Conservation (phyloP, 2,329 filamentous ascomycete genomes). For the Claviceps paspali region DNA sequence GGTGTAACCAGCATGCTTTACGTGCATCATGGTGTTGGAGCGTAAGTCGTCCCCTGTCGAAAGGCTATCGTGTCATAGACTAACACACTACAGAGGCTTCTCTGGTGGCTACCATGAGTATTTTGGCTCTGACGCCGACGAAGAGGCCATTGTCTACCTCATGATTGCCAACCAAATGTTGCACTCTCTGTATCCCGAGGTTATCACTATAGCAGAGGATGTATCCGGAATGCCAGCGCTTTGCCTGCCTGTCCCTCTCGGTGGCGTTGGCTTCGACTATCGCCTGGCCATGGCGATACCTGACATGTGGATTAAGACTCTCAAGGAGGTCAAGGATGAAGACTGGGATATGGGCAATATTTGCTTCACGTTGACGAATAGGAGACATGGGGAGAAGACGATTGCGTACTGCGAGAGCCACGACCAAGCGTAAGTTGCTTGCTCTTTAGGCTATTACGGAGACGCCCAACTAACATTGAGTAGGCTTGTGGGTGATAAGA, state of each 20-base stretch:
- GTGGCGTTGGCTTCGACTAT: constrained; percentile 94
- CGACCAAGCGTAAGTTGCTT: constrained; percentile 71
- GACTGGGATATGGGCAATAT: constrained; percentile 85
- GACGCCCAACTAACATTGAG: constrained; percentile 6
- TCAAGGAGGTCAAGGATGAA: constrained; percentile 84
- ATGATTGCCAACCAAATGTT: constrained; percentile 96
- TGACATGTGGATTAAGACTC: constrained; percentile 97
- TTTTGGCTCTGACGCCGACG: constrained; percentile 76
- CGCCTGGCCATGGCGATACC: constrained; percentile 94
- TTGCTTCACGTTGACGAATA: constrained; percentile 77
- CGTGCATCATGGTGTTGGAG: constrained; percentile 87
- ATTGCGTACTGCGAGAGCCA: constrained; percentile 97
- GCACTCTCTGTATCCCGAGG: constrained; percentile 73
- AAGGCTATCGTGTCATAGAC: not conserved
- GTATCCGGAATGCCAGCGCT: constrained; percentile 98
- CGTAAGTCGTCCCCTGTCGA: constrained; percentile 38
- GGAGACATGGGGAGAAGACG: constrained; percentile 91
- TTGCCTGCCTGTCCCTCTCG: constrained; percentile 69
- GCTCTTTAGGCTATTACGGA: not conserved
- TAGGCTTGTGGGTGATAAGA: constrained; percentile 91
- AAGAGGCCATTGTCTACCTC: constrained; percentile 86
- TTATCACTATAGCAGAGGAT: constrained; percentile 89
- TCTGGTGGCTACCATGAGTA: constrained; percentile 98
- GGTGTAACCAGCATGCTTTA: constrained; percentile 99
- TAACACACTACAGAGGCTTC: constrained; percentile 51